Percentiles rank a stretch among this genome's conserved stretches.
phyloP scores from a whole-genome alignment of 805 yeast species.

The Lachancea sp. region DNA sequence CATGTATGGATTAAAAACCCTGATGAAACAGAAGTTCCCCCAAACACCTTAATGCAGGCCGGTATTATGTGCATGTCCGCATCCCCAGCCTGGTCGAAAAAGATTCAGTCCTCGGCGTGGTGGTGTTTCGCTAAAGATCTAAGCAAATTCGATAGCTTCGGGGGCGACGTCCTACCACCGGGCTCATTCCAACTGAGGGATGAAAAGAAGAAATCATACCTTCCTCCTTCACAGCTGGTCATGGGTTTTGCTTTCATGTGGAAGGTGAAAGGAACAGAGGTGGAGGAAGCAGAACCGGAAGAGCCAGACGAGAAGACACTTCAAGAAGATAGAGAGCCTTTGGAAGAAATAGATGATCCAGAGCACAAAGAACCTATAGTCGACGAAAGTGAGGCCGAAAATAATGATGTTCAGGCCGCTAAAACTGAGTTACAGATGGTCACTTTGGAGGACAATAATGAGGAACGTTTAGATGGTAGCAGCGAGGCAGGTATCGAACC shows the following conservation, averaged over 20 bases:
- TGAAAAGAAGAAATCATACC: slow-evolving; percentile 45
- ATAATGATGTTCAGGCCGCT: not conserved
- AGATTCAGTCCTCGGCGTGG: slow-evolving; percentile 79
- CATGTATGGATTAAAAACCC: slow-evolving; percentile 81
- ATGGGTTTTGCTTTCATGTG: slow-evolving; percentile 88
- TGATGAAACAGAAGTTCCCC: slow-evolving; percentile 68
- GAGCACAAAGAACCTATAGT: not conserved
- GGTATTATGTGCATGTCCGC: slow-evolving; percentile 77
- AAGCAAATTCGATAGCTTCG: slow-evolving; percentile 60
- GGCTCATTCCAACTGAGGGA: slow-evolving; percentile 55
- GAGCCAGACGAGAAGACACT: not conserved
- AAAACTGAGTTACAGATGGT: not conserved
- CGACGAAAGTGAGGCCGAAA: slow-evolving; percentile 3
- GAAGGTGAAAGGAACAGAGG: slow-evolving; percentile 45
- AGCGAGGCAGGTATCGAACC: not conserved
- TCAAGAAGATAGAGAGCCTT: not conserved
- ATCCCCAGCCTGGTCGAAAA: slow-evolving; percentile 86
- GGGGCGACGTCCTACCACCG: slow-evolving; percentile 44
- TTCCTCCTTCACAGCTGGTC: slow-evolving; percentile 77
- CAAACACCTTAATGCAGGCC: slow-evolving; percentile 83
- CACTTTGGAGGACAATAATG: not conserved
- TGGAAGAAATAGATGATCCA: slow-evolving; percentile 1
- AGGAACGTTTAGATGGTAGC: not conserved
- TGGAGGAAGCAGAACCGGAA: slow-evolving; percentile 9
- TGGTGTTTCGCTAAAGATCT: slow-evolving; percentile 65